phyloP scores from a whole-genome alignment of 257 asterid species.

The Ajuga chamaepitys region DNA sequence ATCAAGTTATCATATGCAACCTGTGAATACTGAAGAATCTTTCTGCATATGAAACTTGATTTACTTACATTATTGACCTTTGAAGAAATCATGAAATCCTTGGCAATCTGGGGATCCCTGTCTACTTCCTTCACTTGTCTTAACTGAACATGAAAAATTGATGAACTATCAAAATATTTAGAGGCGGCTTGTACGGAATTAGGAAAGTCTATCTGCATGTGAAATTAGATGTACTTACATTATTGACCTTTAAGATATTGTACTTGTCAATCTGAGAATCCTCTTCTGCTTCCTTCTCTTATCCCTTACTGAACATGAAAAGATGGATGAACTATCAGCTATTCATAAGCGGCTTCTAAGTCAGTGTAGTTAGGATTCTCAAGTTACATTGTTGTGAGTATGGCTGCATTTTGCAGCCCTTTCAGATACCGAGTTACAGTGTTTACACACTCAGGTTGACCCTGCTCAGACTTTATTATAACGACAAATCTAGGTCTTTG shows the following conservation, averaged over 20 bases:
- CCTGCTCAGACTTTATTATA: background rate
- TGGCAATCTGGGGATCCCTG: background rate
- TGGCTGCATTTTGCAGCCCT: constrained; percentile 2
- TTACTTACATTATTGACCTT: background rate
- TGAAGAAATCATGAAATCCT: background rate
- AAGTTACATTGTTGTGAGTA: background rate
- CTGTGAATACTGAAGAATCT: too few relatives aligned
- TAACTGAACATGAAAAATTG: background rate
- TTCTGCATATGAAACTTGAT: background rate
- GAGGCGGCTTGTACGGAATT: too few relatives aligned
- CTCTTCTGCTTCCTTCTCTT: too few relatives aligned
- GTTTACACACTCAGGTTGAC: background rate
- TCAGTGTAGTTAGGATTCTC: background rate
- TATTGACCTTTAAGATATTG: too few relatives aligned
- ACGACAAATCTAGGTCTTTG: too few relatives aligned
- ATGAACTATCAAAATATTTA: constrained; percentile 2
- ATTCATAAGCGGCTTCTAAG: background rate
- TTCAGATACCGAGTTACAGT: constrained; percentile 1
- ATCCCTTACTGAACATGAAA: too few relatives aligned
- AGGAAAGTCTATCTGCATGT: too few relatives aligned
- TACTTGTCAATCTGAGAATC: too few relatives aligned
- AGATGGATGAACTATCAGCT: too few relatives aligned
- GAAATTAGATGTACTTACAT: too few relatives aligned
- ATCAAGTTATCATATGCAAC: background rate
- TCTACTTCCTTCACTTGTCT: background rate